These are phyloP conservation scores for Carex parvula DNA, from an alignment of 176 grass and related monocot genomes.

Conservation along the genomic window DNA sequence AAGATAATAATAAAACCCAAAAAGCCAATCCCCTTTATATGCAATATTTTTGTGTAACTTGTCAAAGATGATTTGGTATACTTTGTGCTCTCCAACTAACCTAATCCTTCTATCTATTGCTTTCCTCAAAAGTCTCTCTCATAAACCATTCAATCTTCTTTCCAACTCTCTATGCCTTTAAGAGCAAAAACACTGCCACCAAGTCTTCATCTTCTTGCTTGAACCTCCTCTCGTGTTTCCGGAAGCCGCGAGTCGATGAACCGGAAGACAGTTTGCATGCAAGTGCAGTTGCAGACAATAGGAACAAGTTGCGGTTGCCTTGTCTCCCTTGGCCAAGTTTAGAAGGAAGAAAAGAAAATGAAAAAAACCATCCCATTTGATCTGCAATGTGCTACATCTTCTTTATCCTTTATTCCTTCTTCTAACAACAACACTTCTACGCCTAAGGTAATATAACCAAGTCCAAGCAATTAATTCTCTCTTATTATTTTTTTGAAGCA, in stretches of 20 bases:
- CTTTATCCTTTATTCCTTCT: slow-evolving; percentile 10
- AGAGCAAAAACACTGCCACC: slow-evolving; percentile 2
- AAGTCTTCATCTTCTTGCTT: slow-evolving; percentile 1
- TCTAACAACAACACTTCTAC: slow-evolving; percentile 11
- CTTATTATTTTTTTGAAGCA: not conserved
- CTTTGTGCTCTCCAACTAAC: slow-evolving; percentile 15
- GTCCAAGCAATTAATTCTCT: not conserved
- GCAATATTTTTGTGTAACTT: slow-evolving; percentile 13
- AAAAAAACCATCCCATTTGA: slow-evolving; percentile 25
- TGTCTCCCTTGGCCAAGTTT: slow-evolving; percentile 11
- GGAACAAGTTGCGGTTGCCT: not conserved
- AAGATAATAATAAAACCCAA: not conserved
- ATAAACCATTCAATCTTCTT: slow-evolving; percentile 14
- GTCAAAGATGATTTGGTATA: slow-evolving; percentile 23
- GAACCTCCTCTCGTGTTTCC: slow-evolving; percentile 4
- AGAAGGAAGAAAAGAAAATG: slow-evolving; percentile 24
- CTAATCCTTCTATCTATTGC: slow-evolving; percentile 6
- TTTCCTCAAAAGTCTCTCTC: not conserved
- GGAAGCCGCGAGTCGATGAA: not conserved
- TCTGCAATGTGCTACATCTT: slow-evolving; percentile 20
- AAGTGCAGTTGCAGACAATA: not conserved
- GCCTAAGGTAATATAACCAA: slow-evolving; percentile 6
- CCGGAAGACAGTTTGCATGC: slow-evolving; percentile 6
- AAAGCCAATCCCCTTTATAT: not conserved
- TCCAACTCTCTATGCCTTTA: slow-evolving; percentile 15